Evolutionary conservation across 2,329 filamentous ascomycete genomes (phyloP).

Genomic region (Delphinella strobiligena): DNA sequence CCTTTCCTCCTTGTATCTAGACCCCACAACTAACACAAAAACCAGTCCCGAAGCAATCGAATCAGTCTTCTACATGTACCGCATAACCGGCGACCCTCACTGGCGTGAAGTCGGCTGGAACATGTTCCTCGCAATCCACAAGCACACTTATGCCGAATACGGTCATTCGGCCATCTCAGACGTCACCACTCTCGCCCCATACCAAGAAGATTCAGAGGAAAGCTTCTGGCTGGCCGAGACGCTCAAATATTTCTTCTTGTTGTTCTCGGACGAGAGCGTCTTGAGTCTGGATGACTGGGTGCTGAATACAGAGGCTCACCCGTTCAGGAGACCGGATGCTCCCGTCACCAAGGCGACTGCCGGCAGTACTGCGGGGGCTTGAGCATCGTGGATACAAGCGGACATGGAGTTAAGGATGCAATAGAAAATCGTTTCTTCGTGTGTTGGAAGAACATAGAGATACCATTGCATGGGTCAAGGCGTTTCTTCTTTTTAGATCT

Average conservation of each 20-base stretch:
- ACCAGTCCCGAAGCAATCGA: constrained; percentile 73
- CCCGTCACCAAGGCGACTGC: not conserved
- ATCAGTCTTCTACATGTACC: constrained; percentile 80
- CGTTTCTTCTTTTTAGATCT: too few relatives aligned
- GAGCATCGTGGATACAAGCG: too few relatives aligned
- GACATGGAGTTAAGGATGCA: not conserved
- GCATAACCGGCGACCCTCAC: constrained; percentile 64
- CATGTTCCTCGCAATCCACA: constrained; percentile 66
- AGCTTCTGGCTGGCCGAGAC: constrained; percentile 85
- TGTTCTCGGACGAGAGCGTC: constrained; percentile 58
- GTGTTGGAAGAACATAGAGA: too few relatives aligned
- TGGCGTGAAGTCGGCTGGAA: constrained; percentile 77
- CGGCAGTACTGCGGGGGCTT: not conserved
- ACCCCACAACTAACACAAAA: constrained; percentile 2
- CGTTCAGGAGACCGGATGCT: constrained; percentile 27
- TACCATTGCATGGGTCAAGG: constrained; percentile 1
- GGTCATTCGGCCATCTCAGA: constrained; percentile 61
- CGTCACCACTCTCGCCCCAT: constrained; percentile 37
- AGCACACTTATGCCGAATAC: constrained; percentile 50
- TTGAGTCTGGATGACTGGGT: constrained; percentile 59
- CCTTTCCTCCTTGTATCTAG: not conserved
- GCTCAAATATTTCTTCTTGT: constrained; percentile 80
- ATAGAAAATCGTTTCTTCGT: not conserved
- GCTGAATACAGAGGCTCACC: constrained; percentile 46
- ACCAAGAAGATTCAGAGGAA: constrained; percentile 57